phyloP scores from a whole-genome alignment of 768 basidiomycete genomes.

The Myochromella boudieri region DNA sequence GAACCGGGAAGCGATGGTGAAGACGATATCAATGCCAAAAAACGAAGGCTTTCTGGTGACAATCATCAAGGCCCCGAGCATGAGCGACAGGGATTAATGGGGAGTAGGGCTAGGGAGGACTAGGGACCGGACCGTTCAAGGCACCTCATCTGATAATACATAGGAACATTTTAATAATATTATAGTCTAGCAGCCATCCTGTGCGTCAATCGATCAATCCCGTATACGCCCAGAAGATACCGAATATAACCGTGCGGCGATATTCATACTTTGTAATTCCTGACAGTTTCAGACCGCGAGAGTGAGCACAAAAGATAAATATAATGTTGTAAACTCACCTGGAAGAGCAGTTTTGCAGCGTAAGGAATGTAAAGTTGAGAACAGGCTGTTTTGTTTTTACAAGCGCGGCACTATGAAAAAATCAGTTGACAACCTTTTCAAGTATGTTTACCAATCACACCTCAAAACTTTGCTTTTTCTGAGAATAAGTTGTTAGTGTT shows the following conservation, averaged over 20 bases:
- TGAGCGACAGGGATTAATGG: conserved; percentile 71
- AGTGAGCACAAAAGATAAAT: neutral
- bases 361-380: conserved; percentile 94
- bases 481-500: too few species aligned
- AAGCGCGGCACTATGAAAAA: conserved; percentile 74
- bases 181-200: conserved; percentile 16
- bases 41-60: conserved; percentile 51
- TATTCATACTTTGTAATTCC: conserved; percentile 97
- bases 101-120: conserved; percentile 34
- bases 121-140: conserved; percentile 18
- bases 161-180: conserved; percentile 19
- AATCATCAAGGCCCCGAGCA: conserved; percentile 45
- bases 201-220: conserved; percentile 43
- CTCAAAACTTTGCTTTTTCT: conserved; percentile 99
- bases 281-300: conserved; percentile 30
- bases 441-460: conserved; percentile 26
- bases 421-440: neutral
- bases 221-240: conserved; percentile 85
- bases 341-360: conserved; percentile 95
- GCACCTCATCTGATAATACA: conserved; percentile 19
- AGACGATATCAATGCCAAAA: conserved; percentile 49
- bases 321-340: conserved; percentile 48
- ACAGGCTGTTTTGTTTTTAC: conserved; percentile 95
- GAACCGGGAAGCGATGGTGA: conserved; percentile 69
- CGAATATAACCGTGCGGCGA: conserved; percentile 84